Evolutionary conservation across 805 yeast genomes (phyloP).

Genomic region (Teunomyces atbi): DNA sequence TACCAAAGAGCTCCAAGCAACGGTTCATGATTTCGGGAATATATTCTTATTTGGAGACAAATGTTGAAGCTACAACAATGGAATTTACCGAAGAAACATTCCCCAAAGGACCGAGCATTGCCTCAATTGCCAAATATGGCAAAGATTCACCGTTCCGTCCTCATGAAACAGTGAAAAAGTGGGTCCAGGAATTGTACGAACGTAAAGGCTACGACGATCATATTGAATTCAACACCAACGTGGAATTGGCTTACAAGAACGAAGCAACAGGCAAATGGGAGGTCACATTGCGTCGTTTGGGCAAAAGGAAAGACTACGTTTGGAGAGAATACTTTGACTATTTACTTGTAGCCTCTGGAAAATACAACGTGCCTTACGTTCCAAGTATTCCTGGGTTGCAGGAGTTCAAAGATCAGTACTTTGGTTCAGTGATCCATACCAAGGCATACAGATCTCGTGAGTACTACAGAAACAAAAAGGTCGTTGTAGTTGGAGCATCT

Average conservation of each 20-base stretch:
- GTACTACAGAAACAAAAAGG: slow-evolving; percentile 15
- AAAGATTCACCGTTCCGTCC: slow-evolving; percentile 20
- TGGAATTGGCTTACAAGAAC: slow-evolving; percentile 25
- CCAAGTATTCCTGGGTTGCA: slow-evolving; percentile 19
- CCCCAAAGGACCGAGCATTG: slow-evolving; percentile 13
- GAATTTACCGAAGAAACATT: slow-evolving; percentile 21
- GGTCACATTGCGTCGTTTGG: slow-evolving; percentile 13
- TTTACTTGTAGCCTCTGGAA: slow-evolving; percentile 21
- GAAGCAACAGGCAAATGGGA: slow-evolving; percentile 16
- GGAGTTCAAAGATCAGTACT: slow-evolving; percentile 12
- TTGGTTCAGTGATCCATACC: slow-evolving; percentile 16
- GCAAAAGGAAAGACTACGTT: slow-evolving; percentile 14
- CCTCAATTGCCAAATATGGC: slow-evolving; percentile 16
- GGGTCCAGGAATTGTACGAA: slow-evolving; percentile 20
- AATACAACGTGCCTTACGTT: slow-evolving; percentile 20
- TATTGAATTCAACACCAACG: slow-evolving; percentile 21
- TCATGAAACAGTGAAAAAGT: slow-evolving; percentile 14
- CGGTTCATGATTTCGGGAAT: slow-evolving; percentile 26
- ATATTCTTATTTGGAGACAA: slow-evolving; percentile 22
- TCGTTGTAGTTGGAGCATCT: slow-evolving; percentile 20
- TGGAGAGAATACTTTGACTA: slow-evolving; percentile 19
- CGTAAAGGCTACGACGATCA: slow-evolving; percentile 20
- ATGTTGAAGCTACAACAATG: slow-evolving; percentile 22
- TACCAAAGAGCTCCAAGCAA: slow-evolving; percentile 14
- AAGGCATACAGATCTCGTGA: slow-evolving; percentile 18